Evolutionary conservation across 768 basidiomycete species (phyloP), one percentile per base, ranked within the genome.

Genomic region (Paxillus rubicundulus): DNA sequence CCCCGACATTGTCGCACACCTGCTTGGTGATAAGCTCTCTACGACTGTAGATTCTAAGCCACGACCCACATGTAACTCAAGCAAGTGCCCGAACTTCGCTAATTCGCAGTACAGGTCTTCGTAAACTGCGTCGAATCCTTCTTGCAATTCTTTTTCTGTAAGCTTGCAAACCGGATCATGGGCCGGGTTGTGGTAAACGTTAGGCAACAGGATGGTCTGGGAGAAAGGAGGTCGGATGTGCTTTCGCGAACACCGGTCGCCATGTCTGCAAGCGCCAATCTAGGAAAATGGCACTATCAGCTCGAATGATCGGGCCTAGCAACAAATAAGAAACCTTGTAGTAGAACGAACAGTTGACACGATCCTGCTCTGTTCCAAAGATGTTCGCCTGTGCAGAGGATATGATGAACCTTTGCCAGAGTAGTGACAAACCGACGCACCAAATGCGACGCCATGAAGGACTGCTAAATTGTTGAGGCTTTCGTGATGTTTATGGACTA

Each of bases 1-100:
- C 97, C n/a, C 97, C 97, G 32, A 99, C 95, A 65, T 99, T 99
- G 74, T 99, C 96, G 66, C 96, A 99, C 12, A 99, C 88, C 88
- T 90, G 39, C 8, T 16, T 3, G 38, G 21, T 5, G 38, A 9
- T 58, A 33, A 55, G 14, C 47, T 9, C 14, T 48, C 20, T 16
- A 33, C 34, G 2, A 45, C 21, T 12, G 18, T 38, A 37, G 32
- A 46, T 13, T 24, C 16, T 16, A 33, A 38, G 34, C 28, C 17
- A 14, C 33, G 3, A 77, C 86, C 67, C 64, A 89, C 95, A 72
- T 99, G 97, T 54, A 99, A 78, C 73, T 99, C 97, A 45, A 97
- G 73, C 52, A 99, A 78, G 72, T 98, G 89, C 4, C 97, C 97
- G 67, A 92, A 98, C 72, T 98, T 97, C 37, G 89, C 77, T 34